Evolutionary conservation across 2,329 filamentous ascomycete species (phyloP), one percentile per base, ranked within the genome.

Genomic region (Trichoderma lentiforme): DNA sequence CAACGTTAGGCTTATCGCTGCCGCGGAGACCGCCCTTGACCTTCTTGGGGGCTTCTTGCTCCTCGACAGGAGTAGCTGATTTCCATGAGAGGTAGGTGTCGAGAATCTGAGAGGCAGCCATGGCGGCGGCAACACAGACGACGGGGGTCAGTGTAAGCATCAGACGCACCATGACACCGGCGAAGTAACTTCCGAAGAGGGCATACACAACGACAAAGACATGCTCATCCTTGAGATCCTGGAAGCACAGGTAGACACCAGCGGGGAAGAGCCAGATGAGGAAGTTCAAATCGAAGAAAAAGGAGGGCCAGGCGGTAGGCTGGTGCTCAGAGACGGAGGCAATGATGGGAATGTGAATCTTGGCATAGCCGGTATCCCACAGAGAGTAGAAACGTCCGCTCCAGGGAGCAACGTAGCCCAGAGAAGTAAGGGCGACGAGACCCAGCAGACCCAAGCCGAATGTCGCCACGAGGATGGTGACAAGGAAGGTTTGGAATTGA

Each of bases 311-410:
- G 57, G 96, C 96, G 47, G 96, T 99, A 70, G 96, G 96, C 84
- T 99, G 96, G 85, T 99, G 96, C 84, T 99, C 96, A 1, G 96
- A 99, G 61, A 99, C 96, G n/a, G 96, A 99, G 4, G 96, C 96
- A 81, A 99, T 99, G 80, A 99, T 99, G 73, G 96, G 96, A 80
- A 99, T 99, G 80, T 99, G 96, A 75, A 98, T 97, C 87, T 99
- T 99, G 78, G 96, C 96, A 80, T 99, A 99, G 77, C 94, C 92
- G 6, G 96, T 99, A 81, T 99, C 97, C 94, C 95, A 99, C 36
- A 99, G 90, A 26, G 97, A 99, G 86, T 99, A 99, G 88, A 99
- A 99, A 78, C 96, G 95, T 74, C 96, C 96, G 78, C 93, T 94
- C 96, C 96, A 99, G 21, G 97, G 96, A 26, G 97, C 96, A 82